phyloP scores from a whole-genome alignment of 352 stramenopile species.

The Phytophthora multivora region DNA sequence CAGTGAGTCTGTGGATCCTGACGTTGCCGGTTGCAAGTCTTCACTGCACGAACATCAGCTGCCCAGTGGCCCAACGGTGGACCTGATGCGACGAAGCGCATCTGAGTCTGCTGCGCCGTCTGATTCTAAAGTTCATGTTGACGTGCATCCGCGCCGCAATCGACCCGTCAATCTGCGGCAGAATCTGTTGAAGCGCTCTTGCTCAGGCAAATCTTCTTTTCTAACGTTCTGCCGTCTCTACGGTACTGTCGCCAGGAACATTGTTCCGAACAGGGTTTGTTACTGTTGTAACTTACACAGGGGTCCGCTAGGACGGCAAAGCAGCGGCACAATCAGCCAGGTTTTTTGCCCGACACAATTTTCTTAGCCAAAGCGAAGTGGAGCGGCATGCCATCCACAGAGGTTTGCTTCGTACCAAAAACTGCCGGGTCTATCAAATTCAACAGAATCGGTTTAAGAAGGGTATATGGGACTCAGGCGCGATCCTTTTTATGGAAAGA shows the following conservation, averaged over 20 bases:
- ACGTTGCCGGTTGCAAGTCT: slow-evolving; percentile 5
- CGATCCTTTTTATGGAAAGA: slow-evolving; percentile 30
- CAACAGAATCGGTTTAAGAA: background rate
- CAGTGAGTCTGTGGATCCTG: background rate
- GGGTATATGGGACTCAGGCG: slow-evolving; percentile 1
- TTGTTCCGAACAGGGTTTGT: background rate
- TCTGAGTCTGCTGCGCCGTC: slow-evolving; percentile 9
- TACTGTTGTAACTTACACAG: no score
- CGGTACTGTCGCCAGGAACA: background rate
- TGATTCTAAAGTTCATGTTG: background rate
- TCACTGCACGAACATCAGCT: slow-evolving; percentile 7
- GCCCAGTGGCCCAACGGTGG: background rate
- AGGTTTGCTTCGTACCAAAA: background rate
- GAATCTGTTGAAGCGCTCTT: slow-evolving; percentile 2
- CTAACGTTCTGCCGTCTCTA: slow-evolving; percentile 1
- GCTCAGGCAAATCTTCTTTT: background rate
- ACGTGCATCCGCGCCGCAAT: no score
- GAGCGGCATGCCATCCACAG: slow-evolving; percentile 6
- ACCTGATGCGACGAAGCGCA: slow-evolving; percentile 4
- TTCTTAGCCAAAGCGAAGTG: background rate
- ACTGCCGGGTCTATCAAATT: background rate
- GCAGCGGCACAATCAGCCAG: background rate
- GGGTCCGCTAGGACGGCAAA: background rate
- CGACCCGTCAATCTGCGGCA: no score
- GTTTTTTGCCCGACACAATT: slow-evolving; percentile 8